phyloP scores from a whole-genome alignment of 495 filamentous ascomycete species.

The Podospora conica region DNA sequence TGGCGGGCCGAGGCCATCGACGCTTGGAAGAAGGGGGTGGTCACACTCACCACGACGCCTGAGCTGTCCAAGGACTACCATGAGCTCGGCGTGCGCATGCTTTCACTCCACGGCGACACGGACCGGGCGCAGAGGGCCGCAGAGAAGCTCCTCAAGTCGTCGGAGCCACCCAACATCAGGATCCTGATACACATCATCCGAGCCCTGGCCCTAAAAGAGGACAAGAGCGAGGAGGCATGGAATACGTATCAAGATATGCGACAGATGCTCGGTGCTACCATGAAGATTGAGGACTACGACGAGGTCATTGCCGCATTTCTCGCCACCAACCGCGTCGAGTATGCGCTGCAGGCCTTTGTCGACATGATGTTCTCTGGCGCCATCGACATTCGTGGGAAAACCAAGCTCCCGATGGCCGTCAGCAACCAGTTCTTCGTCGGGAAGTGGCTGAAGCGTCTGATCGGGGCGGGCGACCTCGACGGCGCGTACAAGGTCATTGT shows the following conservation, averaged over 20 bases:
- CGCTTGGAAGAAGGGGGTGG: slow-evolving; percentile 56
- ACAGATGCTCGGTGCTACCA: slow-evolving; percentile 49
- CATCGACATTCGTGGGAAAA: slow-evolving; percentile 35
- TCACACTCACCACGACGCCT: slow-evolving; percentile 46
- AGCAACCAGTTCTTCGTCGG: slow-evolving; percentile 76
- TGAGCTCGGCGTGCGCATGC: slow-evolving; percentile 65
- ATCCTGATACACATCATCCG: slow-evolving; percentile 63
- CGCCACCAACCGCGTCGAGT: slow-evolving; percentile 49
- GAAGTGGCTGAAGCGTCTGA: slow-evolving; percentile 74
- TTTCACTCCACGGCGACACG: slow-evolving; percentile 51
- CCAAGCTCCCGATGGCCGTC: slow-evolving; percentile 52
- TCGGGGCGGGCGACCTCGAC: slow-evolving; percentile 63
- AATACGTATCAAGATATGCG: slow-evolving; percentile 59
- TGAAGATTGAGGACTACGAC: slow-evolving; percentile 73
- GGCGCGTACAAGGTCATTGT: slow-evolving; percentile 62
- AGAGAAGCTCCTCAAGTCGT: slow-evolving; percentile 49
- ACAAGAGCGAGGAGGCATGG: slow-evolving; percentile 52
- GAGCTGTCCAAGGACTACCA: slow-evolving; percentile 53
- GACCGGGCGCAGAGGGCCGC: slow-evolving; percentile 60
- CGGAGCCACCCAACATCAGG: slow-evolving; percentile 45
- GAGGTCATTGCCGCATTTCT: slow-evolving; percentile 58
- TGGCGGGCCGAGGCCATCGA: slow-evolving; percentile 54
- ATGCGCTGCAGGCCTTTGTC: slow-evolving; percentile 67
- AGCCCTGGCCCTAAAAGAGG: slow-evolving; percentile 32
- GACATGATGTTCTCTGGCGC: slow-evolving; percentile 74